Conservation (phyloP, 305 asterid genomes). For the Plantago lanceolata region DNA sequence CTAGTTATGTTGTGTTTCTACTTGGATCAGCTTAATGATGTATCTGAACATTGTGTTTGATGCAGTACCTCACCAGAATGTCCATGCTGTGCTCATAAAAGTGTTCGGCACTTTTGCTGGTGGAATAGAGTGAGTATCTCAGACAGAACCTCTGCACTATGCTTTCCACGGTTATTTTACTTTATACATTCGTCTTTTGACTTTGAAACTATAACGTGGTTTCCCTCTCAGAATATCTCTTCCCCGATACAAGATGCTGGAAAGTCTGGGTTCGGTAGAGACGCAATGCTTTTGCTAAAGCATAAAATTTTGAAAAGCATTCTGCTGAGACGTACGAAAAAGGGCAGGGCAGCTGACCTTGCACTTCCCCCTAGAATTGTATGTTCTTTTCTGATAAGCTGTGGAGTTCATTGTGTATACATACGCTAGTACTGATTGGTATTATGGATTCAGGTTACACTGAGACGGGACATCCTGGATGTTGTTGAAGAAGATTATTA, state of each 20-base stretch:
- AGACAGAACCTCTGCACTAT: slow-evolving; percentile 13
- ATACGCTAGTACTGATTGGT: slow-evolving; percentile 13
- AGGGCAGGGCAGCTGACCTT: slow-evolving; percentile 91
- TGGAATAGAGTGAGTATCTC: slow-evolving; percentile 74
- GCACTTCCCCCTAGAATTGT: slow-evolving; percentile 89
- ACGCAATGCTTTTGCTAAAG: slow-evolving; percentile 80
- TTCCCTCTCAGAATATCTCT: slow-evolving; percentile 53
- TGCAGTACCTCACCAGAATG: slow-evolving; percentile 60
- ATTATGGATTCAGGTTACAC: slow-evolving; percentile 48
- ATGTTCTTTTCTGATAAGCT: slow-evolving; percentile 27
- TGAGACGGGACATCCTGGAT: slow-evolving; percentile 77
- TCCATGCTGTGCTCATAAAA: slow-evolving; percentile 64
- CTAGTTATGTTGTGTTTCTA: slow-evolving; percentile 6
- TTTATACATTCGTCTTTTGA: slow-evolving; percentile 12
- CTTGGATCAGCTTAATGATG: slow-evolving; percentile 5
- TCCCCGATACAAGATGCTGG: slow-evolving; percentile 70
- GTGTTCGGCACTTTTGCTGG: slow-evolving; percentile 86
- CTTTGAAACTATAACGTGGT: slow-evolving; percentile 13
- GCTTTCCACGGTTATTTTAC: slow-evolving; percentile 10
- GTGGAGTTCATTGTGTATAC: slow-evolving; percentile 16
- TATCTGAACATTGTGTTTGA: slow-evolving; percentile 23
- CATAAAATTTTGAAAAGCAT: slow-evolving; percentile 65
- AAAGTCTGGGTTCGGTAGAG: slow-evolving; percentile 40
- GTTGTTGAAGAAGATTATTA: slow-evolving; percentile 73
- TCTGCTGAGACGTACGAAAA: slow-evolving; percentile 81